Conservation (phyloP, 345 rosid genomes). For the Eucalyptus rudis region DNA sequence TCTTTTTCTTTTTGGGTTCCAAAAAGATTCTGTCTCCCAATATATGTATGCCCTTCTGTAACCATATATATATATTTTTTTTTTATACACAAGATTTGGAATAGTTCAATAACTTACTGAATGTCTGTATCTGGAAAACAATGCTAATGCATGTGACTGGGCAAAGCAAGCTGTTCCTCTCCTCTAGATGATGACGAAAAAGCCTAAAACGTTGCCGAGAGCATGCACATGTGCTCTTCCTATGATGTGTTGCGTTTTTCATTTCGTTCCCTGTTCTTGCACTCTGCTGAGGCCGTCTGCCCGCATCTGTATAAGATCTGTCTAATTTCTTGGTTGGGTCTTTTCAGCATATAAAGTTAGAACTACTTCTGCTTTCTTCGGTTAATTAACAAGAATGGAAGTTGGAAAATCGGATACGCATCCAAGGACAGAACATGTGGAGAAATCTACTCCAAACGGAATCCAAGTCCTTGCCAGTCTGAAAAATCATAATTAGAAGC, state of each 20-base stretch:
- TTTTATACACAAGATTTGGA: not conserved
- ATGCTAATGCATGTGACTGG: slow-evolving; percentile 4
- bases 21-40: not conserved
- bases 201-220: not conserved
- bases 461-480: not conserved
- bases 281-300: not conserved
- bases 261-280: not conserved
- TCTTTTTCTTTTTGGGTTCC: not conserved
- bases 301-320: not conserved
- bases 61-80: not conserved
- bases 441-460: not conserved
- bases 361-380: not conserved
- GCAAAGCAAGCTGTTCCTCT: not conserved
- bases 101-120: slow-evolving; percentile 2
- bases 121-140: slow-evolving; percentile 17
- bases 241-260: not conserved
- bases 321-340: not conserved
- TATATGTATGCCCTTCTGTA: not conserved
- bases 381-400: not conserved
- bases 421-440: not conserved
- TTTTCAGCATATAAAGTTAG: not conserved
- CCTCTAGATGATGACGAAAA: not conserved
- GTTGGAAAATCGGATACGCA: not conserved
- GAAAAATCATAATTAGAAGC: not conserved
- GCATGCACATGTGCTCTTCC: not conserved